phyloP scores from a whole-genome alignment of 2,329 filamentous ascomycete species.

The Penicillium sp. region DNA sequence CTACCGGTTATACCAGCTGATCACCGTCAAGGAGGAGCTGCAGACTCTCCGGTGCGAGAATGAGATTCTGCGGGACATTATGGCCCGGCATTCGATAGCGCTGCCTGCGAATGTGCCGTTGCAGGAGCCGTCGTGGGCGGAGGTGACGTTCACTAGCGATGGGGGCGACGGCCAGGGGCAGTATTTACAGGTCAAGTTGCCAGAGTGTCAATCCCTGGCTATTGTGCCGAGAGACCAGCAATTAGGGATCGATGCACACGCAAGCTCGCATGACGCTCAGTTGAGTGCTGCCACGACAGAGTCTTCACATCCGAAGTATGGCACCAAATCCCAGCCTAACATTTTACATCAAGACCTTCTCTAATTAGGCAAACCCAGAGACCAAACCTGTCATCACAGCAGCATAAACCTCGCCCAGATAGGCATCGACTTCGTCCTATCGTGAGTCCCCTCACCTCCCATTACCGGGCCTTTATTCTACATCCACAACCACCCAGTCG shows the following conservation, averaged over 20 bases:
- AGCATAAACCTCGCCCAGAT: constrained; percentile 2
- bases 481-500: background rate
- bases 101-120: background rate
- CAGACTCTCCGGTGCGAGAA: constrained; percentile 3
- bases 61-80: constrained; percentile 7
- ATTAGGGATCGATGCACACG: background rate
- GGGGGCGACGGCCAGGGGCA: background rate
- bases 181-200: background rate
- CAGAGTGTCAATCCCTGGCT: background rate
- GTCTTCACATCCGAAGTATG: background rate
- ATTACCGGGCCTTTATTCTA: too few species aligned
- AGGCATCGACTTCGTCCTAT: constrained; percentile 17
- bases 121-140: background rate
- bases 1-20: background rate
- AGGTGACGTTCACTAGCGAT: constrained; percentile 1
- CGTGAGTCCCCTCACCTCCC: constrained; percentile 1
- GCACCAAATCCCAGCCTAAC: background rate
- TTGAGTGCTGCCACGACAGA: background rate
- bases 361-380: background rate
- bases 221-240: background rate
- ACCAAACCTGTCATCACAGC: background rate
- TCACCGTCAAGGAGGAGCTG: background rate
- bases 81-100: constrained; percentile 3
- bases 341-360: background rate
- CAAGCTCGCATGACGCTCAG: background rate